Conservation (phyloP, 345 rosid genomes). For the Psidium guajava region DNA sequence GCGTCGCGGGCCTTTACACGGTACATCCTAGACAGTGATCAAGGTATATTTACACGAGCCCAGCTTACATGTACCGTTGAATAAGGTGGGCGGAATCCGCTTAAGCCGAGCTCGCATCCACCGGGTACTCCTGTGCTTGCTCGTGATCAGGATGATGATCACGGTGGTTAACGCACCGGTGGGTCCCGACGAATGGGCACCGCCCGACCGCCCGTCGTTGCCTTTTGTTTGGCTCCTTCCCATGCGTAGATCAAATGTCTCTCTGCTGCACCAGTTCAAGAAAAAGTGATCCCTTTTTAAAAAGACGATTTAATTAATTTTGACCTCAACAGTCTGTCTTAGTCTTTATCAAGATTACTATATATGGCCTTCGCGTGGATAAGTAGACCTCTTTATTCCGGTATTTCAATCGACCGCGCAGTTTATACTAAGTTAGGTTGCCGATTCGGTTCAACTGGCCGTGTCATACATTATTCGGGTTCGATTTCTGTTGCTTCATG, state of each 20-base stretch:
- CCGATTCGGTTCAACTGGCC: neutral
- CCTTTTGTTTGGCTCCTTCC: neutral
- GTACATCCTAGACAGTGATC: neutral
- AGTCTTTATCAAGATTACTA: neutral
- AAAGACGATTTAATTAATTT: neutral
- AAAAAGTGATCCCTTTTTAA: neutral
- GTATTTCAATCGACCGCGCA: neutral
- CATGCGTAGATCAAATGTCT: neutral
- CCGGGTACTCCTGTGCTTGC: neutral
- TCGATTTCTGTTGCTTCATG: neutral
- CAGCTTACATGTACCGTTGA: neutral
- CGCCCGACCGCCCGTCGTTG: neutral
- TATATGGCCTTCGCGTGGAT: neutral
- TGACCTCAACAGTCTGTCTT: neutral
- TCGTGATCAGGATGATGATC: neutral
- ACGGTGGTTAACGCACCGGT: neutral
- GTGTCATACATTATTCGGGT: neutral
- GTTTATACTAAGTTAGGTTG: neutral
- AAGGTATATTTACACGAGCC: neutral
- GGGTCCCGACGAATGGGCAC: neutral
- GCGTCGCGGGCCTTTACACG: neutral
- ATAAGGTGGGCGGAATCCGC: neutral
- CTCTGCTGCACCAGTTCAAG: neutral
- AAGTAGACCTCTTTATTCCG: neutral
- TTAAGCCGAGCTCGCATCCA: neutral